These are phyloP conservation scores for Euphorbia corollata DNA, from an alignment of 441 rosid species.

Conservation along the genomic window DNA sequence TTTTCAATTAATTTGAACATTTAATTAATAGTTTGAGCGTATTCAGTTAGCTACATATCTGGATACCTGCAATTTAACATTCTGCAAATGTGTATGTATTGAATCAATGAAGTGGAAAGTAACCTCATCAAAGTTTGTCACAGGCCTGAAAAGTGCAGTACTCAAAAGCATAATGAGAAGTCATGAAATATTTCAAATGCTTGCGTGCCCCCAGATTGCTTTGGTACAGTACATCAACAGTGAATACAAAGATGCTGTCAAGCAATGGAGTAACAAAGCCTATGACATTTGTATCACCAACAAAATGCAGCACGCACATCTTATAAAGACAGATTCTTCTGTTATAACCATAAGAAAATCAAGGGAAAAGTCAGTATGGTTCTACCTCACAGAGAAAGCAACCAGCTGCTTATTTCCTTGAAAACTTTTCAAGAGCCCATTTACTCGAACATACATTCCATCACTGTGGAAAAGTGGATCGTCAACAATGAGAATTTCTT, in stretches of 20 bases:
- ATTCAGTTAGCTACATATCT: conserved; percentile 2
- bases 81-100: conserved; percentile 53
- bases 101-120: conserved; percentile 83
- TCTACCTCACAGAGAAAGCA: conserved; percentile 79
- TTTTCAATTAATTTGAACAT: neutral
- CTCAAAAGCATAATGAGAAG: neutral
- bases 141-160: conserved; percentile 46
- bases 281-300: neutral
- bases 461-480: conserved; percentile 42
- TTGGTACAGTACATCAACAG: neutral
- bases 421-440: conserved; percentile 67
- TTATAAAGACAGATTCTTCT: neutral
- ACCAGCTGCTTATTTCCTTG: conserved; percentile 57
- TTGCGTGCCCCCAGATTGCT: neutral
- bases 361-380: neutral
- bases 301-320: neutral
- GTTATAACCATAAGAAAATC: neutral
- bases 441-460: conserved; percentile 63
- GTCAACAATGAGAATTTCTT: conserved; percentile 11
- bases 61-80: conserved; percentile 56
- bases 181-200: neutral
- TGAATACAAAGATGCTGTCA: neutral
- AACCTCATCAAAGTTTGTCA: conserved; percentile 67
- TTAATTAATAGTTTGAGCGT: neutral
- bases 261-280: neutral